Percentiles rank a stretch among this genome's conserved stretches.
These are phyloP conservation scores for Globisporangium spinosum DNA, from an alignment of 352 stramenopile species.

Conservation along the genomic window DNA sequence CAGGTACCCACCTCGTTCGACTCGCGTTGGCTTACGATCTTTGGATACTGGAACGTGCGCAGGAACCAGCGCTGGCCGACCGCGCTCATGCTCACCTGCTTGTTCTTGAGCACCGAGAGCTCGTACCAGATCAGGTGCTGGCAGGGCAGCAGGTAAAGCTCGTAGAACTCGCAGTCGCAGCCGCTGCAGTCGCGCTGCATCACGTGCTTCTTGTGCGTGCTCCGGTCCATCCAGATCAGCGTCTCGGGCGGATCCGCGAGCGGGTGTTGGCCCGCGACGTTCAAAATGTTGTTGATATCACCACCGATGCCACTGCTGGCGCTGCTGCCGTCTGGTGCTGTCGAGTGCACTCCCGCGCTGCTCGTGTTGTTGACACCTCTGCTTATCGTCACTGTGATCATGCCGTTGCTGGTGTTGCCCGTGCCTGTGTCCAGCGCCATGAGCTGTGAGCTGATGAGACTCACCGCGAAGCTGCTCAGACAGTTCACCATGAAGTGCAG, in stretches of 20 bases:
- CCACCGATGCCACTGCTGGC: not conserved
- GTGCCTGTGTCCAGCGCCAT: conserved; percentile 37
- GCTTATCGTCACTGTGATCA: conserved; percentile 34
- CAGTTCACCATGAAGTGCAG: conserved; percentile 71
- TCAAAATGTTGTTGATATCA: conserved; percentile 4
- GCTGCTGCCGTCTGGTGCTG: not conserved
- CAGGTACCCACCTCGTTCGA: conserved; percentile 54
- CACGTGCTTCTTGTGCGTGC: conserved; percentile 49
- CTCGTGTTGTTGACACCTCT: not conserved
- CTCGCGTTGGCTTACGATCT: conserved; percentile 50
- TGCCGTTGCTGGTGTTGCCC: conserved; percentile 11
- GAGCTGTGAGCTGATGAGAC: conserved; percentile 56
- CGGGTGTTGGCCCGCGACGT: conserved; percentile 17
- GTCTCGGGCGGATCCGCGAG: conserved; percentile 17
- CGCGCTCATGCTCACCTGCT: conserved; percentile 59
- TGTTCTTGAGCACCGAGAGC: conserved; percentile 53
- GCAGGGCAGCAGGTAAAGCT: conserved; percentile 60
- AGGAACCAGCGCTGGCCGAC: conserved; percentile 63
- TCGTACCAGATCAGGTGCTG: conserved; percentile 78
- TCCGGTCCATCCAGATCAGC: conserved; percentile 52
- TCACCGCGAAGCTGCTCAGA: conserved; percentile 61
- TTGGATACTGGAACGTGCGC: conserved; percentile 62
- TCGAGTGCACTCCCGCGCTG: not conserved
- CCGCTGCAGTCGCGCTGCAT: conserved; percentile 53
- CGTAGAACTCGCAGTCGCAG: conserved; percentile 68